phyloP scores from a whole-genome alignment of 2,329 filamentous ascomycete genomes.

The Trematosphaeria pertusa region DNA sequence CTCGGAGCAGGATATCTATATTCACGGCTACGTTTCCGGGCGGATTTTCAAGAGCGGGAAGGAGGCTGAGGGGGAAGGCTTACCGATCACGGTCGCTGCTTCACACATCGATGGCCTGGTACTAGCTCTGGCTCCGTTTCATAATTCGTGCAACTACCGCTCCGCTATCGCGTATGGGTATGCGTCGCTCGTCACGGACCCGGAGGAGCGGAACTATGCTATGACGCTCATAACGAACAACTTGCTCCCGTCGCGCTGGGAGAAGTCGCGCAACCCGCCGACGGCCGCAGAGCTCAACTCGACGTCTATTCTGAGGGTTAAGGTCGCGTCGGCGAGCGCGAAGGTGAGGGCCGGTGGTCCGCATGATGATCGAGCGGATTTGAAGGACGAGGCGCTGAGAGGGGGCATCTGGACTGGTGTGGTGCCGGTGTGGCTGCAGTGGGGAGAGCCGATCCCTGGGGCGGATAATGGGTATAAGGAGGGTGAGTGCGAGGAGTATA shows the following conservation, averaged over 20 bases:
- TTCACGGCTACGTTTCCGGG: constrained; percentile 49
- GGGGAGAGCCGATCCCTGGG: constrained; percentile 40
- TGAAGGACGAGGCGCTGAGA: constrained; percentile 33
- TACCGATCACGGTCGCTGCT: constrained; percentile 38
- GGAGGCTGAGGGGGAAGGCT: constrained; percentile 34
- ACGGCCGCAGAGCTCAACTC: constrained; percentile 34
- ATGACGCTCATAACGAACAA: constrained; percentile 44
- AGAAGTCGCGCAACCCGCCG: constrained; percentile 36
- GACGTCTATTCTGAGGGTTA: constrained; percentile 38
- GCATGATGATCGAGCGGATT: constrained; percentile 41
- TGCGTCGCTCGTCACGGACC: constrained; percentile 31
- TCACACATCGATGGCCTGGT: constrained; percentile 44
- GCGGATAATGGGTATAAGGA: constrained; percentile 58
- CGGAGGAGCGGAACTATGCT: constrained; percentile 35
- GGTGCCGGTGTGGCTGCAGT: constrained; percentile 42
- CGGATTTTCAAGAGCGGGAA: constrained; percentile 65
- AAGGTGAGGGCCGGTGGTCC: constrained; percentile 44
- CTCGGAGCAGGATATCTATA: constrained; percentile 35
- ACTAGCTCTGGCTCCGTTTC: constrained; percentile 43
- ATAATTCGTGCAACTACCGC: constrained; percentile 48
- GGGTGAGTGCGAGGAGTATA: constrained; percentile 66
- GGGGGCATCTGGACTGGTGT: constrained; percentile 43
- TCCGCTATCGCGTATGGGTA: constrained; percentile 38
- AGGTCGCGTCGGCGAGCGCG: constrained; percentile 37
- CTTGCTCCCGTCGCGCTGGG: constrained; percentile 41